phyloP scores from a whole-genome alignment of 177 flowering plant genomes.

The Telopea speciosissima region DNA sequence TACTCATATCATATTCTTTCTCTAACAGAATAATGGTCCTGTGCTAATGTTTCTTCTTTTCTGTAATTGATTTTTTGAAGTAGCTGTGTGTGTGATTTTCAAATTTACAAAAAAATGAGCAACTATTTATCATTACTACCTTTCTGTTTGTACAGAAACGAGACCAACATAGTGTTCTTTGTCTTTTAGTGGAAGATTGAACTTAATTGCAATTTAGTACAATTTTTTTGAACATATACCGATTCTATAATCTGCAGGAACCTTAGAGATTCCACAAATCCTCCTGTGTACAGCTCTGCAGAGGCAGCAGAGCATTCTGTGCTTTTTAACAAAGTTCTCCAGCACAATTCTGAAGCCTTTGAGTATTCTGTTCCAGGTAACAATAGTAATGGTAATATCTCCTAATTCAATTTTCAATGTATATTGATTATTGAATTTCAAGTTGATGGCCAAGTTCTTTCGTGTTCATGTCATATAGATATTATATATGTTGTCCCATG shows the following conservation, averaged over 20 bases:
- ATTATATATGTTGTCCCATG: too few species aligned
- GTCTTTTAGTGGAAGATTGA: not conserved
- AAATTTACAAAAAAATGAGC: too few species aligned
- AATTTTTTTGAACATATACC: not conserved
- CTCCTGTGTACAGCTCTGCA: slow-evolving; percentile 15
- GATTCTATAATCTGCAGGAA: slow-evolving; percentile 38
- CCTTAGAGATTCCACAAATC: slow-evolving; percentile 41
- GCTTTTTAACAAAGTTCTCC: slow-evolving; percentile 60
- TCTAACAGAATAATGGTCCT: too few species aligned
- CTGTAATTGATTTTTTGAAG: too few species aligned
- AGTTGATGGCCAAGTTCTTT: not conserved
- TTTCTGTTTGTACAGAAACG: not conserved
- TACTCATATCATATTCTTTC: too few species aligned
- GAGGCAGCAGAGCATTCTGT: slow-evolving; percentile 42
- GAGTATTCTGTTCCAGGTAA: slow-evolving; percentile 64
- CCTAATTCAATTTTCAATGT: not conserved
- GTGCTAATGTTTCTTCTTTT: too few species aligned
- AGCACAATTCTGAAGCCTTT: slow-evolving; percentile 59
- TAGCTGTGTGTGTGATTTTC: too few species aligned
- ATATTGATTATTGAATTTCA: not conserved
- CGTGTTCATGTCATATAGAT: not conserved
- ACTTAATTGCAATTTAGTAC: not conserved
- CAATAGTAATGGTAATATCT: slow-evolving; percentile 38
- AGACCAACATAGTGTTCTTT: not conserved
- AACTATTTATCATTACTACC: not conserved